These are phyloP conservation scores for Acer yangbiense DNA, from an alignment of 345 rosid species.

Conservation along the genomic window DNA sequence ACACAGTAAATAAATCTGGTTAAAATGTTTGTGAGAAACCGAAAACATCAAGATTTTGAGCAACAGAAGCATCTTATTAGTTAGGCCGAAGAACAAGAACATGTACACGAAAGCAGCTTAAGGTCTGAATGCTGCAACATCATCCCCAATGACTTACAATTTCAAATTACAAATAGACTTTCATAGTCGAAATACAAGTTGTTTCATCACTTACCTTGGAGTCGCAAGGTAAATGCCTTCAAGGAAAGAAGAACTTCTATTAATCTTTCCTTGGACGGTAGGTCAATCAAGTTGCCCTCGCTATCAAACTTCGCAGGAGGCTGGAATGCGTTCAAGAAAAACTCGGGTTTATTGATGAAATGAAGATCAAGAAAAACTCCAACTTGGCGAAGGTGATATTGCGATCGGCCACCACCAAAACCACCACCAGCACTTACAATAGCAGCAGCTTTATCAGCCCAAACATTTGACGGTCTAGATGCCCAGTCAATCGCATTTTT, in stretches of 20 bases:
- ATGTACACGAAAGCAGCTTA: not conserved
- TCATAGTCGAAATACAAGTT: not conserved
- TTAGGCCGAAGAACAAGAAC: not conserved
- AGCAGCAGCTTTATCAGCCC: conserved; percentile 90
- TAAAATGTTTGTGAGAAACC: conserved; percentile 1
- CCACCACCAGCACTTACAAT: conserved; percentile 66
- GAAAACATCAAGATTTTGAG: not conserved
- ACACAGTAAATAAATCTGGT: not conserved
- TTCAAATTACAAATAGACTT: not conserved
- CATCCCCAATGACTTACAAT: not conserved
- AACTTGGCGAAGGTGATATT: conserved; percentile 81
- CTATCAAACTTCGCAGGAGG: conserved; percentile 80
- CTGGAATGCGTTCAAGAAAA: conserved; percentile 65
- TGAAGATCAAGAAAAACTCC: conserved; percentile 84
- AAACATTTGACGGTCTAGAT: conserved; percentile 71
- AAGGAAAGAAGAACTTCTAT: conserved; percentile 60
- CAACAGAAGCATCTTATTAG: not conserved
- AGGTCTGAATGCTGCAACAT: not conserved
- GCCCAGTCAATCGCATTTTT: conserved; percentile 95
- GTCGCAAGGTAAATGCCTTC: conserved; percentile 56
- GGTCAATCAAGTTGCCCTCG: conserved; percentile 69
- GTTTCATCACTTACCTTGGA: conserved; percentile 41
- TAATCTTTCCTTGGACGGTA: conserved; percentile 45
- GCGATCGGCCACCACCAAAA: conserved; percentile 62
- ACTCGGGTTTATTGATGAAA: conserved; percentile 87